Evolutionary conservation across 2,329 filamentous ascomycete species (phyloP).

Genomic region (Diatrype stigma): DNA sequence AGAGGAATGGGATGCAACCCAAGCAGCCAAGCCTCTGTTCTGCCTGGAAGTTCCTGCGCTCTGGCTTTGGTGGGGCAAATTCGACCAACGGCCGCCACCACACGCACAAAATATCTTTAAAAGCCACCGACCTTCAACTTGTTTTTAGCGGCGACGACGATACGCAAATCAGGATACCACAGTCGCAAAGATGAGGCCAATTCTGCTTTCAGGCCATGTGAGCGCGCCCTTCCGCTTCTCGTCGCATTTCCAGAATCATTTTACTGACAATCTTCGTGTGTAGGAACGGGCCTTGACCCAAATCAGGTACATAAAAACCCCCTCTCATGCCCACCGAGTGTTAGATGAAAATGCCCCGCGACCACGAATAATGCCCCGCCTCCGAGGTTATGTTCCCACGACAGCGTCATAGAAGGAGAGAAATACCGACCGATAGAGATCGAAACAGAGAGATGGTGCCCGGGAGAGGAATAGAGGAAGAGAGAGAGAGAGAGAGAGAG

Average conservation of each 20-base stretch:
- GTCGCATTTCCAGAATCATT: background rate
- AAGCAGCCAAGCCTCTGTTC: too few species aligned
- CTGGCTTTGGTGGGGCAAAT: background rate
- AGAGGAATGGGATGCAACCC: too few species aligned
- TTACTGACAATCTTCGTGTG: conserved; percentile 13
- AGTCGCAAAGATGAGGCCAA: conserved; percentile 80
- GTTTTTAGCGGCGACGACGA: conserved; percentile 2
- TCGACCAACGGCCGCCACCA: background rate
- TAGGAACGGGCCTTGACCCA: conserved; percentile 91
- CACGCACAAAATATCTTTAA: conserved; percentile 1
- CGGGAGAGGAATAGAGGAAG: too few species aligned
- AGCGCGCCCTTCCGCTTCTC: conserved; percentile 4
- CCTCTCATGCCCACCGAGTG: conserved; percentile 1
- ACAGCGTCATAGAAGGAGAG: too few species aligned
- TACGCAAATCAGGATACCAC: conserved; percentile 11
- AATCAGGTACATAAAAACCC: conserved; percentile 62
- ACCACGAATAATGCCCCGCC: background rate
- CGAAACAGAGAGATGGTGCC: too few species aligned
- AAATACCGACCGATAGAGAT: too few species aligned
- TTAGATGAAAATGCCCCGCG: conserved; percentile 4
- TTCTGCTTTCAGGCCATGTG: conserved; percentile 90
- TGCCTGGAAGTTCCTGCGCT: too few species aligned
- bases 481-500: too few species aligned
- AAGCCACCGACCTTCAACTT: background rate
- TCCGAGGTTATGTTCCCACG: too few species aligned